Percentiles rank a stretch among this genome's conserved stretches.
These are phyloP conservation scores for Nepenthes alata DNA, from an alignment of 179 eudicot species.

Conservation along the genomic window DNA sequence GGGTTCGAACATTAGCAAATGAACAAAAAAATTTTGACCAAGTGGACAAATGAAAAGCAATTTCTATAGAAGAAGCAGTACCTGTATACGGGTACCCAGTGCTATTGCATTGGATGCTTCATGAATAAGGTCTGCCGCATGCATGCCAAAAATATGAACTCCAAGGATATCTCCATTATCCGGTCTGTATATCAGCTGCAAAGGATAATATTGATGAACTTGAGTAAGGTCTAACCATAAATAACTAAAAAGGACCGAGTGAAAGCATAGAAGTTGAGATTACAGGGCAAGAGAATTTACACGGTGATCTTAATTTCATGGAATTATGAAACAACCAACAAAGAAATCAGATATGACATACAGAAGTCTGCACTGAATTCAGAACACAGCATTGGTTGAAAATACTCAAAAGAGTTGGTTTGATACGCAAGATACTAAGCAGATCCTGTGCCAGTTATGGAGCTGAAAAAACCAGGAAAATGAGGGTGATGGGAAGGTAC, in stretches of 20 bases:
- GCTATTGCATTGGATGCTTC: slow-evolving; percentile 99
- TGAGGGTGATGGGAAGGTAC: too few species aligned
- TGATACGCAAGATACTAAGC: too few species aligned
- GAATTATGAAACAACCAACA: background rate
- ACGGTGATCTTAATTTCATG: too few species aligned
- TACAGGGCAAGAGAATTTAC: too few species aligned
- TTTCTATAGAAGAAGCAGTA: slow-evolving; percentile 6
- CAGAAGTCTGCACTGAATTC: too few species aligned
- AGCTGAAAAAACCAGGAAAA: too few species aligned
- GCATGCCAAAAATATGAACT: slow-evolving; percentile 91
- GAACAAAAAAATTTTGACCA: background rate
- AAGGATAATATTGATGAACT: background rate
- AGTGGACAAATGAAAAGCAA: background rate
- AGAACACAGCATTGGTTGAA: too few species aligned
- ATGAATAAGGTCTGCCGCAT: slow-evolving; percentile 98
- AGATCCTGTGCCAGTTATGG: too few species aligned
- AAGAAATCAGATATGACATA: too few species aligned
- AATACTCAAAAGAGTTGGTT: too few species aligned
- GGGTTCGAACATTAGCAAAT: too few species aligned
- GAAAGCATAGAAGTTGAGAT: too few species aligned
- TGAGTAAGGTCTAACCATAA: background rate
- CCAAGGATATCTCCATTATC: slow-evolving; percentile 99
- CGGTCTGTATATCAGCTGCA: slow-evolving; percentile 93
- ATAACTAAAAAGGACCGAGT: background rate
- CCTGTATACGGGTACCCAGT: slow-evolving; percentile 86